These are phyloP conservation scores for Candida boleticola DNA, from an alignment of 805 yeast genomes.

Conservation along the genomic window DNA sequence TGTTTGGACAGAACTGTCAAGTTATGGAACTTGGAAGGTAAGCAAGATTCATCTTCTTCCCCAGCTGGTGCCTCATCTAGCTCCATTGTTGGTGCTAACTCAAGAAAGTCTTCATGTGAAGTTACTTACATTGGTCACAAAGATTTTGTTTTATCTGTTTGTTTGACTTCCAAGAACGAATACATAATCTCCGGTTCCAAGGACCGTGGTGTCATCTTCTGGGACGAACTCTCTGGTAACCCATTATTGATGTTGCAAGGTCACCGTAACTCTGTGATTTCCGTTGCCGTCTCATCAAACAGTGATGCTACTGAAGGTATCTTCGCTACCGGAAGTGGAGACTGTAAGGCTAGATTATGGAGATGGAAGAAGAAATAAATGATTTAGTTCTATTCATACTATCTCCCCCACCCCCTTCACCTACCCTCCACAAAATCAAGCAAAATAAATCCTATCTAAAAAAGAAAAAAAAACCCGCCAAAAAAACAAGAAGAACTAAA, in stretches of 20 bases:
- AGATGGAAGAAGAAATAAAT: constrained; percentile 59
- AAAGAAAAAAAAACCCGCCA: neutral
- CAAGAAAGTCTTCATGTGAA: constrained; percentile 62
- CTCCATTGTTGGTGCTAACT: constrained; percentile 15
- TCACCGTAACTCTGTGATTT: constrained; percentile 91
- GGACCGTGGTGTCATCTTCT: constrained; percentile 94
- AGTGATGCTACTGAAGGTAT: constrained; percentile 73
- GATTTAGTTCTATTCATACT: neutral
- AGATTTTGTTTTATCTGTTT: constrained; percentile 91
- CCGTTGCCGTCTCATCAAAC: constrained; percentile 86
- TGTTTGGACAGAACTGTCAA: constrained; percentile 94
- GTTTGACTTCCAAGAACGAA: constrained; percentile 89
- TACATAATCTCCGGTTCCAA: constrained; percentile 92
- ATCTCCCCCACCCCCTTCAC: neutral
- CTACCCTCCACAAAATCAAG: neutral
- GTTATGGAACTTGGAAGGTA: constrained; percentile 84
- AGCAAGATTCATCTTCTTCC: constrained; percentile 27
- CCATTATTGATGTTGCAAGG: constrained; percentile 96
- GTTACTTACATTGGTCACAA: constrained; percentile 94
- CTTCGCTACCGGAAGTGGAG: constrained; percentile 97
- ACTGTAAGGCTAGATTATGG: constrained; percentile 97
- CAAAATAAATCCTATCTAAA: neutral
- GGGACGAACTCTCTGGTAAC: constrained; percentile 92
- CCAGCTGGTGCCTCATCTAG: constrained; percentile 11
- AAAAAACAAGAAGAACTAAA: constrained; percentile 1